A percentile compares a stretch with the other conserved stretches of the same genome.
Evolutionary conservation across 2,329 filamentous ascomycete genomes (phyloP).

Genomic region (Sclerotinia sclerotiorum): DNA sequence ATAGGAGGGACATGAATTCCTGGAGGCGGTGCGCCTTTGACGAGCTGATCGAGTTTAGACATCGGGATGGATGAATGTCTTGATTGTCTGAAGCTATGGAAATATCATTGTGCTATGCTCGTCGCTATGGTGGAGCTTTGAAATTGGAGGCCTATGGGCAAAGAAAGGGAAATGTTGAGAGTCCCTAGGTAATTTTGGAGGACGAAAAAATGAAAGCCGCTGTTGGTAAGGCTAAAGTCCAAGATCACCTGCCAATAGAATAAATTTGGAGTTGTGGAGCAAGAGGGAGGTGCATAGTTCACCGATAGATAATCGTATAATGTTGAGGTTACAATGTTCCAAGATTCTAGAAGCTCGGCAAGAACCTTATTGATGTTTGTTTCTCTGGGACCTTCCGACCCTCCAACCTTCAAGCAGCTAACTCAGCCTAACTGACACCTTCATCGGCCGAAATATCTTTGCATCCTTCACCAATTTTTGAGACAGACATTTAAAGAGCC

Average conservation of each 20-base stretch:
- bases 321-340: background rate
- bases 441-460: slow-evolving; percentile 4
- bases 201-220: background rate
- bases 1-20: slow-evolving; percentile 44
- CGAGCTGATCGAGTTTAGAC: slow-evolving; percentile 67
- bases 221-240: background rate
- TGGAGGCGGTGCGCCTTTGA: slow-evolving; percentile 81
- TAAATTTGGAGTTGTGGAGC: slow-evolving; percentile 16
- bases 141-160: slow-evolving; percentile 10
- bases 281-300: slow-evolving; percentile 18
- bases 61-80: slow-evolving; percentile 30
- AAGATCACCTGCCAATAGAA: slow-evolving; percentile 14
- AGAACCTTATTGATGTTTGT: background rate
- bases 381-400: background rate
- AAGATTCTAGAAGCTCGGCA: slow-evolving; percentile 17
- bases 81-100: slow-evolving; percentile 24
- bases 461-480: background rate
- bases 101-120: slow-evolving; percentile 27
- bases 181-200: background rate
- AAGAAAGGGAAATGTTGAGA: background rate
- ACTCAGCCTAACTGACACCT: slow-evolving; percentile 12
- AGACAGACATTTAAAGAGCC: background rate
- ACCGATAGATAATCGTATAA: background rate
- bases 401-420: background rate
- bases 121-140: slow-evolving; percentile 9